A percentile compares a stretch with the other conserved stretches of the same genome.
phyloP scores from a whole-genome alignment of 345 rosid genomes.

The Fremontodendron californicum region DNA sequence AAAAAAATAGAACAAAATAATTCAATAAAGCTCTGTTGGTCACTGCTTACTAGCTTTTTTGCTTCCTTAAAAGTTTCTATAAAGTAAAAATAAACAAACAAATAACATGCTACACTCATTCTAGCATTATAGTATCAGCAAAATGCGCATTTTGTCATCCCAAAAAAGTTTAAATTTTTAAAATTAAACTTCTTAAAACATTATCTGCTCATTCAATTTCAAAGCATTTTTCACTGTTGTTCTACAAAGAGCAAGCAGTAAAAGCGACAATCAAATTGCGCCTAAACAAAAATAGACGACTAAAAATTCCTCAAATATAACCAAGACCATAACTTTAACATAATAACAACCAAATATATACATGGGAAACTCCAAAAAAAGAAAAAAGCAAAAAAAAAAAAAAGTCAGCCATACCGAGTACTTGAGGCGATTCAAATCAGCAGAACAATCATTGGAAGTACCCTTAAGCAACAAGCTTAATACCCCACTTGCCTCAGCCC shows the following conservation, averaged over 20 bases:
- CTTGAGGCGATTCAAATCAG: constrained; percentile 54
- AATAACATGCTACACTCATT: not conserved
- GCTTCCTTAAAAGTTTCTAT: not conserved
- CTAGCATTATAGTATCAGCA: not conserved
- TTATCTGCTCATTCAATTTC: not conserved
- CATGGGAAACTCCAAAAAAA: not conserved
- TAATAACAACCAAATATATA: not conserved
- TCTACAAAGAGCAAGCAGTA: not conserved
- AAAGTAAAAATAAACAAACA: not conserved
- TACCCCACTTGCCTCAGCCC: constrained; percentile 68
- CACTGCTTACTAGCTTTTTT: not conserved
- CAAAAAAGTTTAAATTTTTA: not conserved
- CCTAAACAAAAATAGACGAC: not conserved
- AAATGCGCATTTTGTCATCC: not conserved
- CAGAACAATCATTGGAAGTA: constrained; percentile 38
- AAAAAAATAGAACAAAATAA: not conserved
- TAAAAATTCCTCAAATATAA: not conserved
- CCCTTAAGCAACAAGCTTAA: constrained; percentile 57
- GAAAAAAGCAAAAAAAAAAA: not conserved
- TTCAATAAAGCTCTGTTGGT: not conserved
- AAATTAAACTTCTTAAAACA: not conserved
- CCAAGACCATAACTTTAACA: not conserved
- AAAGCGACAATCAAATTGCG: not conserved
- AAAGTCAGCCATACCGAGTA: constrained; percentile 40
- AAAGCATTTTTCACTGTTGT: not conserved